Percentiles rank a stretch among this genome's conserved stretches.
Evolutionary conservation across 768 basidiomycete genomes (phyloP).

Genomic region (Gymnopilus junonius): DNA sequence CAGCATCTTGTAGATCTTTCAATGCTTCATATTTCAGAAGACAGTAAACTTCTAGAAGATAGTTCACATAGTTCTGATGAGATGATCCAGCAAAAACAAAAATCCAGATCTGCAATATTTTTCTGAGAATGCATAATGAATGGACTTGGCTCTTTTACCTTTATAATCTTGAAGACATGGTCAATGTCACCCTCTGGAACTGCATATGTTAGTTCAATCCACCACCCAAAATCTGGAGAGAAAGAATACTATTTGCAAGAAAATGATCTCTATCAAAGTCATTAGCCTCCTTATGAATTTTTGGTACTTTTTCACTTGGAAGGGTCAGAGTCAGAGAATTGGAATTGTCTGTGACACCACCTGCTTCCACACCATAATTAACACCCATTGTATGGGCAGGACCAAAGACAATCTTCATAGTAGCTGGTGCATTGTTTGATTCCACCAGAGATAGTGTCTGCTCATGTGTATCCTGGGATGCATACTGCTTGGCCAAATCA

Average conservation of each 20-base stretch:
- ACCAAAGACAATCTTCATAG: conserved; percentile 8
- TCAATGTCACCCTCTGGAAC: conserved; percentile 34
- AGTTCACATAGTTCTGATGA: conserved; percentile 25
- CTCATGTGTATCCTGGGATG: conserved; percentile 14
- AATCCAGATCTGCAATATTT: conserved; percentile 19
- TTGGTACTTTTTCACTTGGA: conserved; percentile 1
- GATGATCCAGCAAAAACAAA: conserved; percentile 29
- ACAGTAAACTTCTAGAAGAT: conserved; percentile 28
- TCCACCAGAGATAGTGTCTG: conserved; percentile 11
- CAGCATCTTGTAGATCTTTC: conserved; percentile 17
- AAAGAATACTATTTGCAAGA: conserved; percentile 25
- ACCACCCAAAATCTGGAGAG: conserved; percentile 23
- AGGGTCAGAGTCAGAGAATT: no score
- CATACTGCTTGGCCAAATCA: conserved; percentile 2
- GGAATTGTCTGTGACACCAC: no score
- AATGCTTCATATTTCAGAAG: conserved; percentile 27
- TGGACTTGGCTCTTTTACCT: conserved; percentile 24
- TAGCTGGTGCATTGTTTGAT: not conserved
- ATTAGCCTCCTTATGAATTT: conserved; percentile 10
- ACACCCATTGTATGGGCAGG: no score
- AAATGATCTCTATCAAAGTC: conserved; percentile 25
- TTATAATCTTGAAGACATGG: conserved; percentile 29
- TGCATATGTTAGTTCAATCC: conserved; percentile 25
- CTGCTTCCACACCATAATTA: no score
- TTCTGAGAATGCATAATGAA: not conserved